Percentiles rank a stretch among this genome's conserved stretches.
Conservation (phyloP, 2,329 filamentous ascomycete genomes). For the Trichoderma lentiforme region DNA sequence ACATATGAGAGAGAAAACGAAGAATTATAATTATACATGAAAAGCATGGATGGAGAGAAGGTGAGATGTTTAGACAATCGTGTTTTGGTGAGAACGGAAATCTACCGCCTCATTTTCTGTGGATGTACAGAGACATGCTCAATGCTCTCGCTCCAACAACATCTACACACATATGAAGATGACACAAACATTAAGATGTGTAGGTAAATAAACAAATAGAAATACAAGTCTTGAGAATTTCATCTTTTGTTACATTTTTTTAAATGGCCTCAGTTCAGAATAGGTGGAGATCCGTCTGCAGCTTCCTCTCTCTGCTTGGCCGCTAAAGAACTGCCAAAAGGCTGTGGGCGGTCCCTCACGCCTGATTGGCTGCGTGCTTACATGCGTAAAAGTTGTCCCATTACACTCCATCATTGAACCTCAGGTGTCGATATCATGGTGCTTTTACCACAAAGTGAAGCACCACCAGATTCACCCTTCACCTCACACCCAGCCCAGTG, state of each 20-base stretch:
- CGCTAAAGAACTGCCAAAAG: not conserved
- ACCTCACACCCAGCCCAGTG: not conserved
- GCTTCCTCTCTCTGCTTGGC: not conserved
- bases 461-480: not conserved
- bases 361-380: conserved; percentile 1
- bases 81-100: not conserved
- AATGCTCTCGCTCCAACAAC: not conserved
- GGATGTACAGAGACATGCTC: not conserved
- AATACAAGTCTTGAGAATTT: no score
- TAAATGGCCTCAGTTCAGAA: not conserved
- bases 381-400: not conserved
- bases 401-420: not conserved
- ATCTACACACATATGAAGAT: not conserved
- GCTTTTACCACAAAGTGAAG: not conserved
- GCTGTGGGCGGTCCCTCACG: not conserved
- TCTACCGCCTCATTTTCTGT: not conserved
- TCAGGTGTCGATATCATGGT: not conserved
- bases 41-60: not conserved
- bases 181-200: not conserved
- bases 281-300: not conserved
- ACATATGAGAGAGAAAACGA: fast-evolving
- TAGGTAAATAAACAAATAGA: no score
- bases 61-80: not conserved
- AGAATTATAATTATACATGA: not conserved
- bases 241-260: not conserved